Percentiles rank a stretch among this genome's conserved stretches.
Conservation (phyloP, 2,329 filamentous ascomycete genomes). For the Neurospora sp. region DNA sequence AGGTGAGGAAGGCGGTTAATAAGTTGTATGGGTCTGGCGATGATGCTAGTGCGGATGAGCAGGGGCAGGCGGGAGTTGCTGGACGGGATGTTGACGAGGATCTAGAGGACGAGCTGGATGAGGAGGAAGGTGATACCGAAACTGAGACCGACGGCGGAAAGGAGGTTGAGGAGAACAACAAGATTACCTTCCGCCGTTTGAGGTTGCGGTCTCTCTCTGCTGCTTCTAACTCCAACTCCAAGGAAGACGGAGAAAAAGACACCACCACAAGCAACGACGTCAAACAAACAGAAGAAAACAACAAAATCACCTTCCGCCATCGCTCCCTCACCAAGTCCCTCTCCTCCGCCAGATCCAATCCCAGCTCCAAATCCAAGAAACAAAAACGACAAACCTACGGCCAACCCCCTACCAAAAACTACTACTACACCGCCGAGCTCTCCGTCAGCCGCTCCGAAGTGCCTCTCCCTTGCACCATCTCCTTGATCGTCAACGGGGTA, state of each 20-base stretch:
- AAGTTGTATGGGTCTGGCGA: slow-evolving; percentile 32
- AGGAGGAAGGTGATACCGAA: neutral
- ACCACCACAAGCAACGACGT: neutral
- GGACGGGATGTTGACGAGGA: neutral
- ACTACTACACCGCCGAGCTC: slow-evolving; percentile 30
- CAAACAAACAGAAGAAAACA: neutral
- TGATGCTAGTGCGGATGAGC: neutral
- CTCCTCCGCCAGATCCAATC: neutral
- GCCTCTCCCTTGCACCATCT: slow-evolving; percentile 27
- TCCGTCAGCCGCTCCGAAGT: slow-evolving; percentile 28
- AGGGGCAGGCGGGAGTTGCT: neutral
- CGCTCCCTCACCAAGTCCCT: neutral
- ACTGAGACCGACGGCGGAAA: neutral
- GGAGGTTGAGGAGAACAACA: neutral
- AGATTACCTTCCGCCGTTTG: neutral
- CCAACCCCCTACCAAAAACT: slow-evolving; percentile 2
- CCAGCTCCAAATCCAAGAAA: neutral
- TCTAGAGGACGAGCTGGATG: neutral
- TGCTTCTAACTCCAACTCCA: neutral
- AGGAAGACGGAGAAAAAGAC: neutral
- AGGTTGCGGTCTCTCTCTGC: neutral
- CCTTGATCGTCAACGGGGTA: slow-evolving; percentile 22
- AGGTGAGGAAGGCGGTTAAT: slow-evolving; percentile 52
- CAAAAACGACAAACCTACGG: neutral
- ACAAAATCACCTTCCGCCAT: neutral